Evolutionary conservation across 495 filamentous ascomycete genomes (phyloP).

Genomic region (Trichodelitschia bisporula): DNA sequence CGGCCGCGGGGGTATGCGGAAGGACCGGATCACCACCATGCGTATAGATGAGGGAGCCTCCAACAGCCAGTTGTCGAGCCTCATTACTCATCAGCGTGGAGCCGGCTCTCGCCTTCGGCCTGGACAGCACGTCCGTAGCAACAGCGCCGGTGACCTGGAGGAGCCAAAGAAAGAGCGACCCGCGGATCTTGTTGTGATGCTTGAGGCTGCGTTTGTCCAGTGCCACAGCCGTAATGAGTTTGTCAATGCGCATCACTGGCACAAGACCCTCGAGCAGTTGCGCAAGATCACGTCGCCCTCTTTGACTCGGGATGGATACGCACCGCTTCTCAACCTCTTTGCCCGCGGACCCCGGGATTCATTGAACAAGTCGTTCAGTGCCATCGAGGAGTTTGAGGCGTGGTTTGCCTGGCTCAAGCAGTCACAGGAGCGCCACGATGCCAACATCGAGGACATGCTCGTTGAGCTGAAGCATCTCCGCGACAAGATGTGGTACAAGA

Average conservation of each 20-base stretch:
- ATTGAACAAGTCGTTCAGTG: slow-evolving; percentile 34
- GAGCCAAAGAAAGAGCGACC: slow-evolving; percentile 14
- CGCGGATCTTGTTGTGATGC: slow-evolving; percentile 37
- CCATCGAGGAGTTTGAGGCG: slow-evolving; percentile 48
- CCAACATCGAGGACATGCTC: slow-evolving; percentile 41
- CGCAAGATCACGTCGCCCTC: slow-evolving; percentile 35
- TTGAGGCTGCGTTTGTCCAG: slow-evolving; percentile 39
- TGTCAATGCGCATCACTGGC: slow-evolving; percentile 43
- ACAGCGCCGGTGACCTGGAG: slow-evolving; percentile 8
- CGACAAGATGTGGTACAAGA: slow-evolving; percentile 98
- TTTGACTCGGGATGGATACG: slow-evolving; percentile 37
- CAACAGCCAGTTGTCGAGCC: slow-evolving; percentile 15
- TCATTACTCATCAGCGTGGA: slow-evolving; percentile 10
- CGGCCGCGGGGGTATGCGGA: too few species aligned
- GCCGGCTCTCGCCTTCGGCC: slow-evolving; percentile 7
- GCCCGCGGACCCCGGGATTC: slow-evolving; percentile 42
- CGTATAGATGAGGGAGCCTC: slow-evolving; percentile 1
- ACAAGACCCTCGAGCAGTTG: slow-evolving; percentile 39
- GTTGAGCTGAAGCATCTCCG: slow-evolving; percentile 39
- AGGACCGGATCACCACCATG: too few species aligned
- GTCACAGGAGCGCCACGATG: slow-evolving; percentile 44
- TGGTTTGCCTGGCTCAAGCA: slow-evolving; percentile 56
- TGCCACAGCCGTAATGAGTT: slow-evolving; percentile 44
- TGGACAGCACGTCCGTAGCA: slow-evolving; percentile 5
- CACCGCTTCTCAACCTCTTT: slow-evolving; percentile 43